Evolutionary conservation across 2,329 filamentous ascomycete species (phyloP).

Genomic region (Calonectria fujianensis): DNA sequence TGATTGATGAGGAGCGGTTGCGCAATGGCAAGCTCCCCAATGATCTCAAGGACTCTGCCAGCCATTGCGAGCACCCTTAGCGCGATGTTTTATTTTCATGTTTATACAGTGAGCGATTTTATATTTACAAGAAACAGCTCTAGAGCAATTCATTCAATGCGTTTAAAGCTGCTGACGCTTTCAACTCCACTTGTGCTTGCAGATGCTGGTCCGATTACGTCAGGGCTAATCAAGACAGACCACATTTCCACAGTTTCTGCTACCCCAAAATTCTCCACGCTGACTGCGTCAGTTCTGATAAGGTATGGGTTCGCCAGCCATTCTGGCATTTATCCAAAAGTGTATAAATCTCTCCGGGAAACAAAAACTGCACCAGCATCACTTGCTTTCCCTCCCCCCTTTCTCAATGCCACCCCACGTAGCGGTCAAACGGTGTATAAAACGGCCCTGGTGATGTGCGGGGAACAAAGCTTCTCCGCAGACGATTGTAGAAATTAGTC

Average conservation of each 20-base stretch:
- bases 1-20: constrained; percentile 22
- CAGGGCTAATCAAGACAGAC: constrained; percentile 6
- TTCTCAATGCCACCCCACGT: not conserved
- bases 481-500: constrained; percentile 30
- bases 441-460: constrained; percentile 19
- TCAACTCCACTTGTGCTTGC: not conserved
- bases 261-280: constrained; percentile 10
- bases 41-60: constrained; percentile 30
- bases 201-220: not conserved
- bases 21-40: constrained; percentile 1
- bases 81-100: not conserved
- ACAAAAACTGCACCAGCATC: not conserved
- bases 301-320: not conserved
- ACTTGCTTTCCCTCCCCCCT: too few species aligned
- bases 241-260: not conserved
- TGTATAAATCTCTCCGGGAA: not conserved
- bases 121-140: constrained; percentile 8
- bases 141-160: not conserved
- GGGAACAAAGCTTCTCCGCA: constrained; percentile 27
- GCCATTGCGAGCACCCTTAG: constrained; percentile 30
- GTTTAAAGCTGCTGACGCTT: not conserved
- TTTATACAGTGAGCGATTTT: not conserved
- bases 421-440: constrained; percentile 9
- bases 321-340: too few species aligned
- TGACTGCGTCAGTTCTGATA: not conserved